Percentiles rank a stretch among this genome's conserved stretches.
These are phyloP conservation scores for Marasmius tenuissimus DNA, from an alignment of 1,284 basidiomycete species.

Conservation along the genomic window DNA sequence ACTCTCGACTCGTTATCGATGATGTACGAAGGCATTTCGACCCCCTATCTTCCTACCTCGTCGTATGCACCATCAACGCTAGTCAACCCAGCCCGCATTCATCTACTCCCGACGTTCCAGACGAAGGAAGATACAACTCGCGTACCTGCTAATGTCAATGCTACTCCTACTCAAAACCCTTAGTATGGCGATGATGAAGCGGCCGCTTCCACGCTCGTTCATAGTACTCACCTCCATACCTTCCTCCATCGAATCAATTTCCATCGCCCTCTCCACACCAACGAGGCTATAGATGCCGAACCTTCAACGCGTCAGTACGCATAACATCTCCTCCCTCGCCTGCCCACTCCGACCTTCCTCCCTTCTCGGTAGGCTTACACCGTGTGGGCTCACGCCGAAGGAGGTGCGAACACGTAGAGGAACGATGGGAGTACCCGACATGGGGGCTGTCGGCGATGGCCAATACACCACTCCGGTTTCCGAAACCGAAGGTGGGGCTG, in stretches of 20 bases:
- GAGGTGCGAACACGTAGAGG: conserved; percentile 72
- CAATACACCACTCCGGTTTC: conserved; percentile 77
- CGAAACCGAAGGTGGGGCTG: conserved; percentile 86
- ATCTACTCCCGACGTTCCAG: conserved; percentile 37
- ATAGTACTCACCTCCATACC: conserved; percentile 46
- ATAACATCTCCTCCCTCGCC: conserved; percentile 67
- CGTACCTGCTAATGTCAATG: conserved; percentile 85
- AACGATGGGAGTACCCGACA: conserved; percentile 86
- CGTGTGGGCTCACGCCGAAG: conserved; percentile 57
- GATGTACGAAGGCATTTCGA: conserved; percentile 73
- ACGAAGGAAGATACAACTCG: conserved; percentile 54
- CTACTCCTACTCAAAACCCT: conserved; percentile 88
- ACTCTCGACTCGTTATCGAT: conserved; percentile 66
- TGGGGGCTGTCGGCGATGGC: conserved; percentile 78
- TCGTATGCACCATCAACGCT: conserved; percentile 26
- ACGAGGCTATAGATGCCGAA: conserved; percentile 89
- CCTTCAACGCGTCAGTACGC: conserved; percentile 59
- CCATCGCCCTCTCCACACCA: conserved; percentile 77
- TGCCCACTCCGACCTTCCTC: conserved; percentile 63
- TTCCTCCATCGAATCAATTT: conserved; percentile 55
- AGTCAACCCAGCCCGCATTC: conserved; percentile 51
- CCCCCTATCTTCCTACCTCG: conserved; percentile 50
- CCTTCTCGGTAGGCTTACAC: conserved; percentile 63
- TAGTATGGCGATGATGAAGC: conserved; percentile 77
- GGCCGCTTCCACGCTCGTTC: conserved; percentile 79